Percentiles rank a stretch among this genome's conserved stretches.
These are phyloP conservation scores for Amaranthus cruentus DNA, from an alignment of 148 eudicot species.

Conservation along the genomic window DNA sequence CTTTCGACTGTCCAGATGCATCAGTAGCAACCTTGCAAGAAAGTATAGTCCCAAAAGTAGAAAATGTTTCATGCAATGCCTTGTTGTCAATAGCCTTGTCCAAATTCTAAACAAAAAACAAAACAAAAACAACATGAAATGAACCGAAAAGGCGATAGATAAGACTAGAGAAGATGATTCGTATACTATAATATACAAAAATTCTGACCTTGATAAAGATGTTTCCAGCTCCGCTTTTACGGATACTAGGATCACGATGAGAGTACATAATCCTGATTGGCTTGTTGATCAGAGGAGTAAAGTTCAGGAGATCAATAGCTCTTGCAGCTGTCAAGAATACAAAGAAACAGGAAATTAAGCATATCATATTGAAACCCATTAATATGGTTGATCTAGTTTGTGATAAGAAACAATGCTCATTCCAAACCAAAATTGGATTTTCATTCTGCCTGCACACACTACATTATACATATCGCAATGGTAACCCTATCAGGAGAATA, in stretches of 20 bases:
- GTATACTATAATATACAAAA: neutral
- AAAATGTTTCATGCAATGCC: conserved; percentile 74
- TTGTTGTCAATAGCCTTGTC: conserved; percentile 89
- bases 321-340: conserved; percentile 51
- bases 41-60: conserved; percentile 65
- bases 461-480: too few relatives aligned
- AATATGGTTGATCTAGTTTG: neutral
- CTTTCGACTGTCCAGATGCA: conserved; percentile 76
- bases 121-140: neutral
- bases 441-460: too few relatives aligned
- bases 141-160: neutral
- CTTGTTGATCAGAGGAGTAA: conserved; percentile 65
- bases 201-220: conserved; percentile 75
- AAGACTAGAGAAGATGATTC: neutral
- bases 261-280: conserved; percentile 84
- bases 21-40: conserved; percentile 90
- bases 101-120: conserved; percentile 55
- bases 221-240: conserved; percentile 75
- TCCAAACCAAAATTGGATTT: neutral
- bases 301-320: conserved; percentile 66
- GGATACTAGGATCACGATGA: conserved; percentile 69
- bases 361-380: neutral
- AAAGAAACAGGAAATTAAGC: neutral
- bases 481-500: too few relatives aligned
- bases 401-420: neutral